A percentile compares a stretch with the other conserved stretches of the same genome.
Conservation (phyloP, 1,284 basidiomycete species). For the Melampsora abietis-canadensis region DNA sequence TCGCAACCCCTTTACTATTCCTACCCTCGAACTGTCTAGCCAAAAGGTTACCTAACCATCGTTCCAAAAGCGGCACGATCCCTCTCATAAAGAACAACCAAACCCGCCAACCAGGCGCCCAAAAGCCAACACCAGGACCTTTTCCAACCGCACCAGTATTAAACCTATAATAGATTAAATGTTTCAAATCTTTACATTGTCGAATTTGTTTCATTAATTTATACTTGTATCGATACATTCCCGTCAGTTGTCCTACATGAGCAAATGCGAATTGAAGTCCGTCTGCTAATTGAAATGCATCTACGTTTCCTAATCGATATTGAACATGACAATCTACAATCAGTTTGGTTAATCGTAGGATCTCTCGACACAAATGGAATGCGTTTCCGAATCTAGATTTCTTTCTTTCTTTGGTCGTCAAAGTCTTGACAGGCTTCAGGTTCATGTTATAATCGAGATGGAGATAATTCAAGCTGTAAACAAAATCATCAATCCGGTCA, state of each 20-base stretch:
- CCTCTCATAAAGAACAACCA: slow-evolving; percentile 99
- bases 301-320: slow-evolving; percentile 95
- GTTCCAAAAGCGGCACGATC: slow-evolving; percentile 91
- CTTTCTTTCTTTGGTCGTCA: slow-evolving; percentile 99
- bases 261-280: slow-evolving; percentile 97
- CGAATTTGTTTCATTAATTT: slow-evolving; percentile 99
- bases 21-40: slow-evolving; percentile 95
- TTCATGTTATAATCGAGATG: slow-evolving; percentile 68
- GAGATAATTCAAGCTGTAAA: slow-evolving; percentile 80
- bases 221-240: slow-evolving; percentile 99
- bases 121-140: slow-evolving; percentile 98
- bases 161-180: slow-evolving; percentile 95
- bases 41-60: slow-evolving; percentile 96
- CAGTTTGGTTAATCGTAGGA: slow-evolving; percentile 92
- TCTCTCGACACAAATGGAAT: slow-evolving; percentile 94
- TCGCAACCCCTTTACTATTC: slow-evolving; percentile 77
- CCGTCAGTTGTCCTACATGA: slow-evolving; percentile 94
- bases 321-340: slow-evolving; percentile 99
- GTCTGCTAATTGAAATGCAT: slow-evolving; percentile 98
- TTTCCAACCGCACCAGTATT: slow-evolving; percentile 99
- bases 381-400: slow-evolving; percentile 99
- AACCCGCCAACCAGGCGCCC: slow-evolving; percentile 98
- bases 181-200: slow-evolving; percentile 98
- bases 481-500: not conserved
- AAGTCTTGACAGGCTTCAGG: slow-evolving; percentile 85